These are phyloP conservation scores for Microsporum canis DNA, from an alignment of 2,329 filamentous ascomycete species.

Conservation along the genomic window DNA sequence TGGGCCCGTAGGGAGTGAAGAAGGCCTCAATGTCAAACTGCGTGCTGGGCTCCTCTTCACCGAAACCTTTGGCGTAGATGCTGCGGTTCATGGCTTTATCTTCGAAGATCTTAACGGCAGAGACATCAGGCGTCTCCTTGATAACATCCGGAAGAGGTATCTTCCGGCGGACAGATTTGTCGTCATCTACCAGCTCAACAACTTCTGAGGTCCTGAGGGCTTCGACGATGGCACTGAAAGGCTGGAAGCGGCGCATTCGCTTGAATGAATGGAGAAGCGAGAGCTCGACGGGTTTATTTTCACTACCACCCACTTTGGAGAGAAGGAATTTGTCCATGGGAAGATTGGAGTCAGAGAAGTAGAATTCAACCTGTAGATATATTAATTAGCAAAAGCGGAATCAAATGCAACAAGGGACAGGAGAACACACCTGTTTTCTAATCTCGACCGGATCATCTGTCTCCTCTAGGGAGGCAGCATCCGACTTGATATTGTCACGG, in stretches of 20 bases:
- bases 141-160: slow-evolving; percentile 48
- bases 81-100: slow-evolving; percentile 59
- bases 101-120: slow-evolving; percentile 45
- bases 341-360: slow-evolving; percentile 87
- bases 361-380: slow-evolving; percentile 67
- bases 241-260: slow-evolving; percentile 91
- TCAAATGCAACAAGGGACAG: not conserved
- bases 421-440: slow-evolving; percentile 53
- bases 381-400: not conserved
- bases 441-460: slow-evolving; percentile 70
- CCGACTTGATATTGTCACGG: slow-evolving; percentile 56
- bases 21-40: slow-evolving; percentile 93
- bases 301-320: slow-evolving; percentile 60
- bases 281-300: slow-evolving; percentile 65
- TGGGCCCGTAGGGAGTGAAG: slow-evolving; percentile 67
- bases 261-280: slow-evolving; percentile 75
- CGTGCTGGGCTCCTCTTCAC: slow-evolving; percentile 66
- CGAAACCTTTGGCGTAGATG: slow-evolving; percentile 91
- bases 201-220: slow-evolving; percentile 68
- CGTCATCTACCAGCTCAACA: slow-evolving; percentile 61
- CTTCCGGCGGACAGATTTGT: slow-evolving; percentile 67
- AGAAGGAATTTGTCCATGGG: slow-evolving; percentile 81
- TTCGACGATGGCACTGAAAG: slow-evolving; percentile 68
- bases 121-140: slow-evolving; percentile 44
- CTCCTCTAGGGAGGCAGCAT: slow-evolving; percentile 55